Conservation (phyloP, 495 filamentous ascomycete species). For the Neurospora sp. region DNA sequence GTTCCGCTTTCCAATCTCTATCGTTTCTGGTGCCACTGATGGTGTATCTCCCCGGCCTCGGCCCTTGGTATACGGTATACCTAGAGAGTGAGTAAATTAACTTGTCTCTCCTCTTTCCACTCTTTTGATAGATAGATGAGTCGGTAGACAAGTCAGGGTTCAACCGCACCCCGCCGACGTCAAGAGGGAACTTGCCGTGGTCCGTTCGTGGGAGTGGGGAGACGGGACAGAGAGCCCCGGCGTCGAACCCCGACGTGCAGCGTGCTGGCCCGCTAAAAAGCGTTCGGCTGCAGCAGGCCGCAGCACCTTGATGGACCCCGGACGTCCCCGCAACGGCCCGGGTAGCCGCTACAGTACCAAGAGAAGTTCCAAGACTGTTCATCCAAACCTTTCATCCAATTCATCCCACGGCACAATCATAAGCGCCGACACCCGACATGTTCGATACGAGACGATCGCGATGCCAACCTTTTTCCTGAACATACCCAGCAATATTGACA, state of each 20-base stretch:
- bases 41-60: no score
- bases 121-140: no score
- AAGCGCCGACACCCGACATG: neutral
- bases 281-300: neutral
- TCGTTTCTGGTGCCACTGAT: no score
- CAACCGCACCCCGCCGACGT: no score
- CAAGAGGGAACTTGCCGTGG: no score
- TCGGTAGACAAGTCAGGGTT: no score
- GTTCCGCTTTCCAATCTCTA: no score
- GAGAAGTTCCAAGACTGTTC: neutral
- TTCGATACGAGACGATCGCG: neutral
- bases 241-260: neutral
- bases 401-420: neutral
- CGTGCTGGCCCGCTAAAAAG: neutral
- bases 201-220: neutral
- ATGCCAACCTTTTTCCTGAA: neutral
- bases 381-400: neutral
- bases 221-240: neutral
- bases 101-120: no score
- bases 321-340: neutral
- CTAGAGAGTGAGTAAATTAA: no score
- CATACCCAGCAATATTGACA: neutral
- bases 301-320: neutral
- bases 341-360: neutral
- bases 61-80: no score